Base-by-base conservation (phyloP, 106 monocot genomes). In the Dendrobium chrysotoxum region DNA sequence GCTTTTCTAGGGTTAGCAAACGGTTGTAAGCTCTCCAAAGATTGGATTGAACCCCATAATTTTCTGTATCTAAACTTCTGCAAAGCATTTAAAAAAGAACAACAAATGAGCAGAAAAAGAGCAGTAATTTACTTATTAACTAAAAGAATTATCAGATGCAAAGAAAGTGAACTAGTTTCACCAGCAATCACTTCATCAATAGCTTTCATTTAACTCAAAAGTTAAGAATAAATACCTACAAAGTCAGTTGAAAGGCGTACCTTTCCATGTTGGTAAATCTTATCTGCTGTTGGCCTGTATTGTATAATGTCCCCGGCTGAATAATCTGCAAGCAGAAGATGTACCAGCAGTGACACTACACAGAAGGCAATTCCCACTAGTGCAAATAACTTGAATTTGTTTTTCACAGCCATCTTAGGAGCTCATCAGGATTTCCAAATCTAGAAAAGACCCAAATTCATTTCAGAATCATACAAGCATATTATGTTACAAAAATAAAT, bases 21-120 rank as follows among this genome's bases (percentile, higher is more conserved):
- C 53, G 96, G 96, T 65, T 92, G 90, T 65, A 96, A 80, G 18
- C 68, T 74, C 31, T 93, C 93, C 78, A 92, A 88, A 65, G 86
- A 85, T 21, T 57, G 78, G 78, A 94, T 82, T n/a, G 94, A 78
- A 66, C 93, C 90, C 93, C 96, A 96, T 55, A 96, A 81, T 77
- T 83, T 90, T 78, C 79, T 80, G 70, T 83, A 80, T 10, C 83
- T 46, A 54, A 75, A 46, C 75, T 82, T 85, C 96, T 93, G 89
- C 28, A 79, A 82, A 74, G 40, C 5, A 74, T 74, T 74, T 42
- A 21, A 41, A 38, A 40, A 74, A 71, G 17, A 71, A 71, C 12
- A 35, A 16, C 9, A 50, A 71, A 26, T 65, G 25, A 65, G n/a
- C 21, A 21, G 7, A 61, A 8, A 23, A 65, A 25, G 2, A 71